Percentiles rank a stretch among this genome's conserved stretches.
Evolutionary conservation across 176 grass and related monocot genomes (phyloP).

Genomic region (Eleusine indica): DNA sequence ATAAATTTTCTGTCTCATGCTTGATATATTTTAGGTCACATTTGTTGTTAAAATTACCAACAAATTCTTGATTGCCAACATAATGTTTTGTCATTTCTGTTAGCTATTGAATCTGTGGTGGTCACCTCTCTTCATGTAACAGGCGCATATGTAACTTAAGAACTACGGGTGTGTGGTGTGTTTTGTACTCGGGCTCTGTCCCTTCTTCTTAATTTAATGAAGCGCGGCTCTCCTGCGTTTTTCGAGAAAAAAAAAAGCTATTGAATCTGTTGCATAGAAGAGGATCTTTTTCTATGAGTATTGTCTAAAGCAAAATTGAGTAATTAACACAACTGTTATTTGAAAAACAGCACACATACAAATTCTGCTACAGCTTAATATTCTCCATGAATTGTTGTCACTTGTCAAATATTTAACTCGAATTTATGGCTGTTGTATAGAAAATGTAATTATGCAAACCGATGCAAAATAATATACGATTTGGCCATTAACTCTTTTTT

Average conservation of each 20-base stretch:
- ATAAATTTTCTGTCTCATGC: not conserved
- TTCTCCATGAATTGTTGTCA: not conserved
- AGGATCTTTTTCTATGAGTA: not conserved
- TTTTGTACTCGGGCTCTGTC: too few species aligned
- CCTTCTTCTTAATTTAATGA: too few species aligned
- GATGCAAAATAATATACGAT: not conserved
- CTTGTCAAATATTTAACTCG: not conserved
- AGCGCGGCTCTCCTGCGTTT: too few species aligned
- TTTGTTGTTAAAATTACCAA: not conserved
- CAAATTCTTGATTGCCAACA: not conserved
- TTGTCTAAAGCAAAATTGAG: not conserved
- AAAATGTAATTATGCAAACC: not conserved
- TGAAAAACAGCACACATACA: not conserved
- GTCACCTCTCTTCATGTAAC: too few species aligned
- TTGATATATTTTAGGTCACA: not conserved
- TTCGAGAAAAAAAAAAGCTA: too few species aligned
- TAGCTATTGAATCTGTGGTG: not conserved
- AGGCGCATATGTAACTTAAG: too few species aligned
- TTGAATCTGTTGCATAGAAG: not conserved
- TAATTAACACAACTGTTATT: not conserved
- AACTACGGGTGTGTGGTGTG: too few species aligned
- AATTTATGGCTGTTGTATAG: not conserved
- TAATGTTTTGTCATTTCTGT: not conserved
- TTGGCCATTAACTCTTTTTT: not conserved
- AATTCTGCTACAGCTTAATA: not conserved